Conservation (phyloP, 2,329 filamentous ascomycete genomes). For the Pseudogymnoascus sp. region DNA sequence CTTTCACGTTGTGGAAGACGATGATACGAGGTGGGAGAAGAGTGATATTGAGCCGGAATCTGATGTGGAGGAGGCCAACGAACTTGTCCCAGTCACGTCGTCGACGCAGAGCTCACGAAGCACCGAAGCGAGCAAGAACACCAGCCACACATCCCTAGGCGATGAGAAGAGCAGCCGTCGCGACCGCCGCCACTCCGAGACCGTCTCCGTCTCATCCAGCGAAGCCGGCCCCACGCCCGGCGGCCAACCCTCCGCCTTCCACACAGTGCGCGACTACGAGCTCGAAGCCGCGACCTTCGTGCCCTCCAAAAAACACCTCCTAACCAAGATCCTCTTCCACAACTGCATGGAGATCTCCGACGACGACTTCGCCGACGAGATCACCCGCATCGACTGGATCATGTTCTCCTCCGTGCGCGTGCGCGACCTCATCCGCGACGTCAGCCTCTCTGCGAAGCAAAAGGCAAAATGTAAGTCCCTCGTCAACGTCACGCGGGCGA, state of each 20-base stretch:
- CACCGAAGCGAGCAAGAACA: constrained; percentile 36
- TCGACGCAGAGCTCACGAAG: constrained; percentile 11
- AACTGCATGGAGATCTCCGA: constrained; percentile 81
- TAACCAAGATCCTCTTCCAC: constrained; percentile 83
- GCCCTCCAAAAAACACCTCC: constrained; percentile 57
- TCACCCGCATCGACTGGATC: constrained; percentile 95
- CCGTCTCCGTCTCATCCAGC: constrained; percentile 17
- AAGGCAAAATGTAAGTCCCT: constrained; percentile 70
- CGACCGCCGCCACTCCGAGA: constrained; percentile 2
- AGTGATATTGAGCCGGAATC: constrained; percentile 52
- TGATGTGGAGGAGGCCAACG: constrained; percentile 20
- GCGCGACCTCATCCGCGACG: constrained; percentile 85
- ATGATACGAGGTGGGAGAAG: constrained; percentile 89
- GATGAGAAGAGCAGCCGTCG: constrained; percentile 27
- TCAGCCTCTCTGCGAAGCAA: constrained; percentile 63
- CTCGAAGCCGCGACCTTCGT: constrained; percentile 65
- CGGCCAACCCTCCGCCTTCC: constrained; percentile 40
- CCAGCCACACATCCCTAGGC: constrained; percentile 43
- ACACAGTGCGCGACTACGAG: constrained; percentile 71
- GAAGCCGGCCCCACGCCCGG: constrained; percentile 23
- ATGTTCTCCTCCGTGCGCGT: constrained; percentile 95
- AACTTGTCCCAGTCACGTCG: constrained; percentile 13
- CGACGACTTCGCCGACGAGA: constrained; percentile 78
- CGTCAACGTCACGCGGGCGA: constrained; percentile 88
- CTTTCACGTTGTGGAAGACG: constrained; percentile 66